Base-by-base conservation (phyloP, 176 grass and related monocot species). In the Paspalum vaginatum region DNA sequence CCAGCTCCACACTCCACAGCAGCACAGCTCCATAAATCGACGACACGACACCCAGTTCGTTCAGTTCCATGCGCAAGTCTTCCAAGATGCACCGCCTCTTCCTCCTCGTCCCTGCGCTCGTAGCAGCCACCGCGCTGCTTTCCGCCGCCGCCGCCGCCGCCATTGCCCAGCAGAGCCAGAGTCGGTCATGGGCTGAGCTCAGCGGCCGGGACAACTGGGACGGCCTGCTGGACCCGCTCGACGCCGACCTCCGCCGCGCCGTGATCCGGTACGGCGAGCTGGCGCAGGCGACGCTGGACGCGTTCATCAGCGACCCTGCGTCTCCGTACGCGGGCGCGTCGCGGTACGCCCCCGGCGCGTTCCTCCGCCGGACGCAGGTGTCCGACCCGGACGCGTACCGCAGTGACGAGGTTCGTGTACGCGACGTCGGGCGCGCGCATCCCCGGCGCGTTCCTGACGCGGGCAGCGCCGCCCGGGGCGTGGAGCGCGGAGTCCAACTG, bases 251-350 rank as follows among this genome's bases (percentile, higher is more conserved):
- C 77, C 91, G 91, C 52, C 88, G 84, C 52, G 12, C 74, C 40
- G 18, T 97, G 22, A 85, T 97, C 85, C 82, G 81, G 22, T 97
- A 87, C 70, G 94, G 91, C 22, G 91, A 94, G 81, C 72, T 97
- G 64, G 81, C 78, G 14, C 91, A 97, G 84, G 91, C 81, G 48
- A 77, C 87, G 47, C 89, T 68, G 14, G 94, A 94, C 80, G 89
- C 78, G 72, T 91, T 97, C 87, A 89, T 85, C 81, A 17, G 47
- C 8, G 94, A 93, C 50, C 54, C 18, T 5, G 80, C 74, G 18
- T 97, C 94, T 12, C 89, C 91, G 2, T 78, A 67, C 85, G 70
- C 83, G 5, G 89, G 94, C 57, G 74, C 87, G n/a, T 85, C 86
- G 32, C 82, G 89, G 62, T 94, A 90, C 79, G 57, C 57, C 5